Evolutionary conservation across 306 rosid genomes (phyloP).

Genomic region (Castanospermum australe): DNA sequence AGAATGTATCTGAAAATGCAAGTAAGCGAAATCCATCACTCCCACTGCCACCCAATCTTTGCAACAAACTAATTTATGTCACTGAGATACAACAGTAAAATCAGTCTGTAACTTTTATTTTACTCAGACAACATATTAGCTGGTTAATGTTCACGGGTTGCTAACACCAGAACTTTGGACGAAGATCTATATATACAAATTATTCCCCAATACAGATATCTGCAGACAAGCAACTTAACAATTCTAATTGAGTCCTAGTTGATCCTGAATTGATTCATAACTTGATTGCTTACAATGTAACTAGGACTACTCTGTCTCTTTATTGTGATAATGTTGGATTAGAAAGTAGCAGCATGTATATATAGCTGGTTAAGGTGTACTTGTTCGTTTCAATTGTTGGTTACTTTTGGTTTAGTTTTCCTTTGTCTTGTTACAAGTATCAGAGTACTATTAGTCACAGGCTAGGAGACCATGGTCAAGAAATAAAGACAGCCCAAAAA

Average conservation of each 20-base stretch:
- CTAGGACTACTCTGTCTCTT: no score
- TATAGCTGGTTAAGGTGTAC: neutral
- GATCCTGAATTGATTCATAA: neutral
- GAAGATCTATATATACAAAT: no score
- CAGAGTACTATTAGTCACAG: neutral
- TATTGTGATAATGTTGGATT: neutral
- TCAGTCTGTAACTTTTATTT: neutral
- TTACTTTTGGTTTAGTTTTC: neutral
- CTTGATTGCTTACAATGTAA: neutral
- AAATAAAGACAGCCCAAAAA: neutral
- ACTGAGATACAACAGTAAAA: neutral
- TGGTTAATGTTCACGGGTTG: neutral
- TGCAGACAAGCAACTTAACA: neutral
- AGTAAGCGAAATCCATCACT: neutral
- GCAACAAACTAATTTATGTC: neutral
- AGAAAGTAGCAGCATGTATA: neutral
- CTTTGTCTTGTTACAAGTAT: neutral
- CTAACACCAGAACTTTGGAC: neutral
- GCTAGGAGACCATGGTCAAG: neutral
- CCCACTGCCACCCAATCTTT: neutral
- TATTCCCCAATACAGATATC: neutral
- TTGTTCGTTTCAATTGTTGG: no score
- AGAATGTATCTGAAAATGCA: neutral
- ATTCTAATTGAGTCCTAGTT: neutral
- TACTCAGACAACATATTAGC: neutral